Conservation (phyloP, 441 rosid genomes). For the Populus trichocarpa region DNA sequence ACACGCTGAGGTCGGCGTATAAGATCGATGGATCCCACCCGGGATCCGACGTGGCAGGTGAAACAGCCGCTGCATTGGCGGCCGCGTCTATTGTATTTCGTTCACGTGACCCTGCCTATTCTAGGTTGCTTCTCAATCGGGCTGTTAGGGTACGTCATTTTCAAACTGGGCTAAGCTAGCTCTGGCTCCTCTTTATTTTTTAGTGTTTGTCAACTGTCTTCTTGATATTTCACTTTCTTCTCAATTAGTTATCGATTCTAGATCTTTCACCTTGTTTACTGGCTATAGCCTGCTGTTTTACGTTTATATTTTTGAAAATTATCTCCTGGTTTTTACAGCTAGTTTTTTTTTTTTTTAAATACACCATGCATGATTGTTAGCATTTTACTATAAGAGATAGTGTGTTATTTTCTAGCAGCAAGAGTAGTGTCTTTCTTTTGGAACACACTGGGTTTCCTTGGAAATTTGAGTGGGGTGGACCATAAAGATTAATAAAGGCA, state of each 20-base stretch:
- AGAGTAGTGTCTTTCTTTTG: not conserved
- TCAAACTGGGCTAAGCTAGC: not conserved
- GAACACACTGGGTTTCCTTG: not conserved
- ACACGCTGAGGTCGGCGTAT: conserved; percentile 64
- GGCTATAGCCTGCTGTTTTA: not conserved
- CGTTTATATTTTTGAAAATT: not conserved
- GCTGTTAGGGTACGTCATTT: conserved; percentile 57
- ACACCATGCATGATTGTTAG: not conserved
- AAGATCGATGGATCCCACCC: conserved; percentile 69
- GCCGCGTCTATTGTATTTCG: conserved; percentile 80
- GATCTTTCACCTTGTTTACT: not conserved
- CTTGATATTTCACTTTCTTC: not conserved
- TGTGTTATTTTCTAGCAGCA: not conserved
- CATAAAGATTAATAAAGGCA: not conserved
- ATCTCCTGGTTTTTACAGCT: not conserved
- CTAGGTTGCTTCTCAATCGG: conserved; percentile 57
- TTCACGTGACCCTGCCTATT: conserved; percentile 71
- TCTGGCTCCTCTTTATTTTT: not conserved
- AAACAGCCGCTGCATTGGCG: conserved; percentile 81
- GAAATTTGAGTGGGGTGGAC: not conserved
- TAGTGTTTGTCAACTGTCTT: not conserved
- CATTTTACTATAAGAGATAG: not conserved
- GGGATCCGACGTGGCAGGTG: conserved; percentile 90
- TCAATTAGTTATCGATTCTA: not conserved
- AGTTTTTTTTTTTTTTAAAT: not conserved